Percentiles rank a stretch among this genome's conserved stretches.
Conservation (phyloP, 805 yeast species). For the Kazachstania psychrophila region DNA sequence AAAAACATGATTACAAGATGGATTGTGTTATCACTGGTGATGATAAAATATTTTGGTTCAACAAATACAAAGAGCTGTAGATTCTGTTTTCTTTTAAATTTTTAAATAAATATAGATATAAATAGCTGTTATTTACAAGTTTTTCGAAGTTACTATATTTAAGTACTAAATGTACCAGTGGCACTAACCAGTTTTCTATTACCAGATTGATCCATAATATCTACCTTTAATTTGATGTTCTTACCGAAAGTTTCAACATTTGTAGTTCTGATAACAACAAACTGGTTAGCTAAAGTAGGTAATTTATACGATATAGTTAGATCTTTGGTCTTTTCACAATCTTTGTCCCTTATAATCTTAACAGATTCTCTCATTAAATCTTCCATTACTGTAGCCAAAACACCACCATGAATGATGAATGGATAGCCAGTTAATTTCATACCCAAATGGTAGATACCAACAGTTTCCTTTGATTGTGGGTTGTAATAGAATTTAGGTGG, state of each 20-base stretch:
- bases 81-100: constrained; percentile 54
- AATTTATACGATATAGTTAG: constrained; percentile 42
- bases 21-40: constrained; percentile 26
- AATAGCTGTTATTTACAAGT: background rate
- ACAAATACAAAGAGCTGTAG: constrained; percentile 29
- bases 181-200: constrained; percentile 48
- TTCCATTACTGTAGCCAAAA: constrained; percentile 69
- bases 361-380: constrained; percentile 58
- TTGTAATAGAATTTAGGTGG: constrained; percentile 63
- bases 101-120: constrained; percentile 32
- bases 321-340: constrained; percentile 32
- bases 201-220: constrained; percentile 44
- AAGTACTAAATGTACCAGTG: constrained; percentile 35
- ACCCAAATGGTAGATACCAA: constrained; percentile 69
- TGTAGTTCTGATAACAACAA: constrained; percentile 54
- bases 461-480: constrained; percentile 44
- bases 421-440: constrained; percentile 79
- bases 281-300: constrained; percentile 75
- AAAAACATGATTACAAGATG: constrained; percentile 26
- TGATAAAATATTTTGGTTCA: constrained; percentile 14
- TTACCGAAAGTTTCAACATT: constrained; percentile 28
- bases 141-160: background rate
- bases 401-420: constrained; percentile 80
- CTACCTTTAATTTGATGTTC: constrained; percentile 33
- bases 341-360: constrained; percentile 30